Conservation (phyloP, 192 early-diverging fungal species). For the Dispira simplex region DNA sequence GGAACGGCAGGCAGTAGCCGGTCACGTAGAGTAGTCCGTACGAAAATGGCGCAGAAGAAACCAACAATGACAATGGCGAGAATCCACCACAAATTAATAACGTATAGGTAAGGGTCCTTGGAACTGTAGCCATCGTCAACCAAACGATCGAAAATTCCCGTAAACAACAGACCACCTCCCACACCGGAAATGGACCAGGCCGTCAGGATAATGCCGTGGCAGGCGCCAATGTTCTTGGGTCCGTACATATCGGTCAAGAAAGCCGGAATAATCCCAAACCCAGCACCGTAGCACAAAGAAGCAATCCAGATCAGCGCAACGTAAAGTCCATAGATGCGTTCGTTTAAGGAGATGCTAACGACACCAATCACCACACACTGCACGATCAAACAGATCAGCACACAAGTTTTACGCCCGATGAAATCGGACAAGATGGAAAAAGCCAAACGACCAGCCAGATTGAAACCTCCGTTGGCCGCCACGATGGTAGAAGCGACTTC, state of each 20-base stretch:
- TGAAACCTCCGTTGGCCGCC: constrained; percentile 42
- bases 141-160: constrained; percentile 36
- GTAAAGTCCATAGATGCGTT: constrained; percentile 35
- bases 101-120: constrained; percentile 27
- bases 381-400: constrained; percentile 34
- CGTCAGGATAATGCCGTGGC: constrained; percentile 60
- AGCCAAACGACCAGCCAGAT: constrained; percentile 37
- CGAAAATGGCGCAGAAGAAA: constrained; percentile 35
- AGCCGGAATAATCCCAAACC: constrained; percentile 61
- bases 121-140: constrained; percentile 26
- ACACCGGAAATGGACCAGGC: constrained; percentile 59
- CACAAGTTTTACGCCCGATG: constrained; percentile 42
- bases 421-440: constrained; percentile 34
- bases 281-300: constrained; percentile 56
- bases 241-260: constrained; percentile 66
- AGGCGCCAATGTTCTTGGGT: constrained; percentile 53
- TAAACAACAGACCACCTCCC: constrained; percentile 49
- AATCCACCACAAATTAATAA: constrained; percentile 56
- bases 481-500: constrained; percentile 28
- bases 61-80: constrained; percentile 34
- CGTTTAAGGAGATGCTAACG: constrained; percentile 36
- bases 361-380: constrained; percentile 38
- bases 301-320: constrained; percentile 37
- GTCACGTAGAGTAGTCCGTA: constrained; percentile 49
- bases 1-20: constrained; percentile 40